Percentiles rank a stretch among this genome's conserved stretches.
These are phyloP conservation scores for Xylaria digitata DNA, from an alignment of 2,329 filamentous ascomycete genomes.

Conservation along the genomic window DNA sequence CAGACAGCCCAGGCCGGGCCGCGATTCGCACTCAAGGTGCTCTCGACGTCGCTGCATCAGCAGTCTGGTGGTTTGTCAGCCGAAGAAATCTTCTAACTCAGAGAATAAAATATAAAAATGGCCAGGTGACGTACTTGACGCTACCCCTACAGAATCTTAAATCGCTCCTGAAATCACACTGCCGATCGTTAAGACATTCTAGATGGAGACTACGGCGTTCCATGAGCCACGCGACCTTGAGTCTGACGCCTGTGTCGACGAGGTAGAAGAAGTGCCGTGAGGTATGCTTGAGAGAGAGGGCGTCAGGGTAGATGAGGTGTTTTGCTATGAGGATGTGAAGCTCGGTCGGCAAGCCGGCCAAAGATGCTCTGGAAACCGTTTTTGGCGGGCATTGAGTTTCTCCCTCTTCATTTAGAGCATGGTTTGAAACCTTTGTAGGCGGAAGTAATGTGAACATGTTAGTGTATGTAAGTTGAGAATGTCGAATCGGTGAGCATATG, in stretches of 20 bases:
- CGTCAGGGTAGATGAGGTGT: conserved; percentile 75
- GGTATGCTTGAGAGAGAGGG: conserved; percentile 75
- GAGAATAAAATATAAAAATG: neutral
- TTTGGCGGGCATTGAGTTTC: conserved; percentile 9
- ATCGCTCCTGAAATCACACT: conserved; percentile 70
- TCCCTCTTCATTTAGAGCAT: neutral
- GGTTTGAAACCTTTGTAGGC: neutral
- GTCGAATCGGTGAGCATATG: neutral
- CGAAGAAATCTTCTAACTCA: too few relatives aligned
- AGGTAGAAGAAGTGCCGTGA: conserved; percentile 71
- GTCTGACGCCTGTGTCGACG: conserved; percentile 71
- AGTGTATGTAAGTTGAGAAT: neutral
- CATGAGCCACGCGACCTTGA: conserved; percentile 77
- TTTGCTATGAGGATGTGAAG: conserved; percentile 72
- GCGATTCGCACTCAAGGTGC: conserved; percentile 70
- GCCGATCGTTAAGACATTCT: conserved; percentile 70
- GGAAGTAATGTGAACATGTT: conserved; percentile 20
- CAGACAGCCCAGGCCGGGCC: conserved; percentile 66
- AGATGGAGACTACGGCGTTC: conserved; percentile 71
- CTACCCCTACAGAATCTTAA: conserved; percentile 70
- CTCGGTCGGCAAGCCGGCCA: conserved; percentile 70
- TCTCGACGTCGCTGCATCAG: conserved; percentile 69
- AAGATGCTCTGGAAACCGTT: conserved; percentile 31
- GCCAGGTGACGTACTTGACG: conserved; percentile 57
- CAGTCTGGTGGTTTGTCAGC: conserved; percentile 44